Evolutionary conservation across 371 early-diverging fungal species (phyloP).

Genomic region (Apophysomyces trapeziformis): DNA sequence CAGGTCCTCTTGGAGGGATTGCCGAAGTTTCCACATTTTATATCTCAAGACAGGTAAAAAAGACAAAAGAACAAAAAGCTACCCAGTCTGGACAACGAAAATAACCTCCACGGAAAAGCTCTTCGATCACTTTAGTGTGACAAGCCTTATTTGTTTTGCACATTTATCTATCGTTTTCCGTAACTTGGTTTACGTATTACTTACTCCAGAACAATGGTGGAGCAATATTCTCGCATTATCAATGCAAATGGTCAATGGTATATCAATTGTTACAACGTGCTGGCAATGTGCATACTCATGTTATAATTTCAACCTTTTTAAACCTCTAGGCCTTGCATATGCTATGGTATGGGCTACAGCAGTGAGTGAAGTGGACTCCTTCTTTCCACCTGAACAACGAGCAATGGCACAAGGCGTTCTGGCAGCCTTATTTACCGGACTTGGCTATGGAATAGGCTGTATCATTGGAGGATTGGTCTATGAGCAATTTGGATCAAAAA

Average conservation of each 20-base stretch:
- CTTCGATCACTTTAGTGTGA: conserved; percentile 40
- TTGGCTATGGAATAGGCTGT: conserved; percentile 41
- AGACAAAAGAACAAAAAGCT: neutral
- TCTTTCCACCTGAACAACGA: conserved; percentile 44
- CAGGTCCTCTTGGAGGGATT: conserved; percentile 42
- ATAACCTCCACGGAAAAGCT: neutral
- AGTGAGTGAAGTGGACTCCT: conserved; percentile 42
- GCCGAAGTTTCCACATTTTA: conserved; percentile 45
- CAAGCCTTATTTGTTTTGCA: conserved; percentile 44
- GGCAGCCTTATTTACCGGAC: conserved; percentile 38
- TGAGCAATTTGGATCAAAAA: conserved; percentile 24
- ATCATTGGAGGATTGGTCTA: conserved; percentile 39
- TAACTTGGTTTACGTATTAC: conserved; percentile 38
- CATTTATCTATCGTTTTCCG: conserved; percentile 46
- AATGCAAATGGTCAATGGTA: conserved; percentile 49
- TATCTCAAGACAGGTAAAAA: conserved; percentile 34
- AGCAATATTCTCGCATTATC: conserved; percentile 40
- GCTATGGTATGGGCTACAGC: conserved; percentile 44
- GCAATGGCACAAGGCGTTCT: conserved; percentile 48
- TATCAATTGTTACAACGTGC: neutral
- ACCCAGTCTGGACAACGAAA: neutral
- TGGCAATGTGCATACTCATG: neutral
- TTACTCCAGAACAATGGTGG: conserved; percentile 33
- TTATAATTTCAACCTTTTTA: neutral
- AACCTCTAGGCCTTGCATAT: conserved; percentile 20